Percentiles rank a stretch among this genome's conserved stretches.
These are phyloP conservation scores for Dalechampia spathulata DNA, from an alignment of 441 rosid species.

Conservation along the genomic window DNA sequence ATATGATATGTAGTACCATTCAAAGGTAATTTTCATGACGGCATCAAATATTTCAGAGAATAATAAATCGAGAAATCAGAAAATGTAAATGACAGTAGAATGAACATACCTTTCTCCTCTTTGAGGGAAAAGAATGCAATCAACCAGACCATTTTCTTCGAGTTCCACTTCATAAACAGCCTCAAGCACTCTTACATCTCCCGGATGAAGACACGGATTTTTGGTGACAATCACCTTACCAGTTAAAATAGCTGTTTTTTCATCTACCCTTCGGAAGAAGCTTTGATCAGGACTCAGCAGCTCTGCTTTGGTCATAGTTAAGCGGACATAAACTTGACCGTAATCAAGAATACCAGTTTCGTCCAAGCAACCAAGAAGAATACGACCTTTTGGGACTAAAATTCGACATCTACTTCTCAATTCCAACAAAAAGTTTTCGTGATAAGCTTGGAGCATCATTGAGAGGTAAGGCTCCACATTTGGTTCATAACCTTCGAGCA, in stretches of 20 bases:
- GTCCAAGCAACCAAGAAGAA: constrained; percentile 84
- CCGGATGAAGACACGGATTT: constrained; percentile 96
- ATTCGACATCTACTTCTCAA: constrained; percentile 67
- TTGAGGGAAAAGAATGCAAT: constrained; percentile 84
- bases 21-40: not conserved
- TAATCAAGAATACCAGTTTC: constrained; percentile 68
- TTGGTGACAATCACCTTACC: constrained; percentile 87
- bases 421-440: constrained; percentile 56
- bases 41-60: not conserved
- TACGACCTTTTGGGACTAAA: constrained; percentile 73
- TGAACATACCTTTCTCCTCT: constrained; percentile 63
- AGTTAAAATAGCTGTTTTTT: constrained; percentile 46
- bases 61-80: not conserved
- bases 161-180: constrained; percentile 59
- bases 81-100: not conserved
- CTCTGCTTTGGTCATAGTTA: constrained; percentile 67
- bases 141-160: constrained; percentile 59
- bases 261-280: constrained; percentile 54
- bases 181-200: constrained; percentile 82
- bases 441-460: constrained; percentile 81
- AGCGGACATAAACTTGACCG: constrained; percentile 73
- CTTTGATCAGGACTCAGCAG: constrained; percentile 38
- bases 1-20: no score
- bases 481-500: constrained; percentile 70
- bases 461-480: constrained; percentile 69